phyloP scores from a whole-genome alignment of 2,329 filamentous ascomycete genomes.

The Penicillium olsonii region DNA sequence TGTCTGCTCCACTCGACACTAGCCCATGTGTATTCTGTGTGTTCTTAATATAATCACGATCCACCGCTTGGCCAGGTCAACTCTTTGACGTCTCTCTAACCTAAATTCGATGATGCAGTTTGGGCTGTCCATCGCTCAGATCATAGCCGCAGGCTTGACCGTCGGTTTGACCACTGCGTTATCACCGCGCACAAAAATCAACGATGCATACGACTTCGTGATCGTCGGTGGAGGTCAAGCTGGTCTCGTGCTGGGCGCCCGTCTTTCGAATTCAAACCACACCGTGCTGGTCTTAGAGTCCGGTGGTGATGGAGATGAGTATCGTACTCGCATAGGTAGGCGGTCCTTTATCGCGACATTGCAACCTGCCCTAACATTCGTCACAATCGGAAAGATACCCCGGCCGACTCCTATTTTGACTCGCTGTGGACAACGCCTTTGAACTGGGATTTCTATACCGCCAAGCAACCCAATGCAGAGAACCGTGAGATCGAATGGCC shows the following conservation, averaged over 20 bases:
- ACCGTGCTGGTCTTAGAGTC: constrained; percentile 38
- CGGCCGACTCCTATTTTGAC: constrained; percentile 36
- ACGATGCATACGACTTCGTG: constrained; percentile 37
- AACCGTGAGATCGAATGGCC: constrained; percentile 36
- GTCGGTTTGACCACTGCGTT: constrained; percentile 20
- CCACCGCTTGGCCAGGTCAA: background rate
- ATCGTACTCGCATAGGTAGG: constrained; percentile 35
- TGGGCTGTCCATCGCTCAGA: background rate
- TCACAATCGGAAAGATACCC: constrained; percentile 30
- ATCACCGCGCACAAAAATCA: constrained; percentile 28
- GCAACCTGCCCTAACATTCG: constrained; percentile 3
- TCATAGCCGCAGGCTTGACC: background rate
- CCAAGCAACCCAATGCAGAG: constrained; percentile 29
- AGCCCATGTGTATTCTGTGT: background rate
- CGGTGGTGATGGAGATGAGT: constrained; percentile 35
- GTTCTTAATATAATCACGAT: background rate
- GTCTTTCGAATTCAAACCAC: constrained; percentile 44
- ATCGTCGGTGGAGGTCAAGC: constrained; percentile 59
- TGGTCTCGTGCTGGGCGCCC: constrained; percentile 49
- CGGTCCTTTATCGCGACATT: background rate
- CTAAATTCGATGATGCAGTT: background rate
- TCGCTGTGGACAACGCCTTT: constrained; percentile 38
- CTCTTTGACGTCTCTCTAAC: background rate
- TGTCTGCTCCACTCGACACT: background rate
- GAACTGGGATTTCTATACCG: constrained; percentile 37